These are phyloP conservation scores for Cyclotella cryptica DNA, from an alignment of 108 stramenopile genomes.

Conservation along the genomic window DNA sequence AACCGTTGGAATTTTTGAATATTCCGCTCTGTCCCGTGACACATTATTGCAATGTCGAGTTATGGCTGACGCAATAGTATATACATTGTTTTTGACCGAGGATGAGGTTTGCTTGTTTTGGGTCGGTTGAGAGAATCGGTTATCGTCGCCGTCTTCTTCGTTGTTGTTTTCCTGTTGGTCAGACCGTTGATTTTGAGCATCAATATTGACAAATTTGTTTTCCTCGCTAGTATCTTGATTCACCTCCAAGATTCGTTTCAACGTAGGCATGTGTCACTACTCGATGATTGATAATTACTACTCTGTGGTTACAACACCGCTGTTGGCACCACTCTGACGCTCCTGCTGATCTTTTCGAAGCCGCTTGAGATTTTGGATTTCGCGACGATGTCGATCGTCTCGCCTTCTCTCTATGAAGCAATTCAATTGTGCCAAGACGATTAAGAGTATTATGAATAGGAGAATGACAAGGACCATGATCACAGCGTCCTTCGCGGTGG, in stretches of 20 bases:
- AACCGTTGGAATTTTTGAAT: not conserved
- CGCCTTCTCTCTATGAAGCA: conserved; percentile 49
- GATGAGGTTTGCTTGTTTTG: too few relatives aligned
- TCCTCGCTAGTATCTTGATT: not conserved
- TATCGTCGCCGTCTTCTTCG: conserved; percentile 15
- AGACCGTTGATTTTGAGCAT: not conserved
- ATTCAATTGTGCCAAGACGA: conserved; percentile 37
- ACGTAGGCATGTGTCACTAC: conserved; percentile 18
- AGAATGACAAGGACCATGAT: not conserved
- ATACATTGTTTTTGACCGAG: not conserved
- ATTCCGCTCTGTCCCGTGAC: not conserved
- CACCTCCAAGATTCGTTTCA: not conserved
- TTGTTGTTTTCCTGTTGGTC: not conserved
- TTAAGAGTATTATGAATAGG: conserved; percentile 19
- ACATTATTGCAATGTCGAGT: not conserved
- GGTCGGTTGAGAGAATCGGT: conserved; percentile 34
- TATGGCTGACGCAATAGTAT: not conserved
- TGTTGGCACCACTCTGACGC: not conserved
- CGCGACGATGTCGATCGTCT: conserved; percentile 23
- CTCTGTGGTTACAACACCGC: not conserved
- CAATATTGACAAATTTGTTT: not conserved
- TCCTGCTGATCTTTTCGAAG: not conserved
- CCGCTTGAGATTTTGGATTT: conserved; percentile 25
- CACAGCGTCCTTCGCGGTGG: not conserved
- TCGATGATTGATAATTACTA: not conserved